phyloP scores from a whole-genome alignment of 2,329 filamentous ascomycete species.

The Aspergillus sp. region DNA sequence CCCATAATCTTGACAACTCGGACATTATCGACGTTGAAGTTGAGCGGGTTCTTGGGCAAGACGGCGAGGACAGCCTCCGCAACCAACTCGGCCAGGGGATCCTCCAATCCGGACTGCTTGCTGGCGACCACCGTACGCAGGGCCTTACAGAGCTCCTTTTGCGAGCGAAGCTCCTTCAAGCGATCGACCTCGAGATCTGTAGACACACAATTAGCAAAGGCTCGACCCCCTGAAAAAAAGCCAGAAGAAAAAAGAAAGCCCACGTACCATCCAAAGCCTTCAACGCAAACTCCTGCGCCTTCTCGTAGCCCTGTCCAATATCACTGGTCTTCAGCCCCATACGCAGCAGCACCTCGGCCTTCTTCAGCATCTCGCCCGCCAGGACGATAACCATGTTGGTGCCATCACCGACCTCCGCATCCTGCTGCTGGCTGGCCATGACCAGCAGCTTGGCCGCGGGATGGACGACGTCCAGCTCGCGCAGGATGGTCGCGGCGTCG shows the following conservation, averaged over 20 bases:
- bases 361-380: conserved; percentile 88
- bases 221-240: too few species aligned
- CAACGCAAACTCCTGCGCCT: conserved; percentile 80
- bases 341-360: conserved; percentile 90
- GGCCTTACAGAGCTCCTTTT: conserved; percentile 83
- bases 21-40: conserved; percentile 99
- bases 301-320: conserved; percentile 91
- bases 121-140: conserved; percentile 90
- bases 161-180: conserved; percentile 71
- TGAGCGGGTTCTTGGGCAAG: conserved; percentile 84
- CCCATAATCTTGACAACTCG: conserved; percentile 99
- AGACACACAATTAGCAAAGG: conserved; percentile 3
- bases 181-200: conserved; percentile 79
- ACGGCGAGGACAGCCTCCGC: conserved; percentile 77
- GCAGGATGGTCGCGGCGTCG: conserved; percentile 91
- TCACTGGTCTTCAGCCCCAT: conserved; percentile 99
- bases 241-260: conserved; percentile 6
- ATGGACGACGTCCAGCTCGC: conserved; percentile 96
- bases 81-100: conserved; percentile 75
- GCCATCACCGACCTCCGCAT: conserved; percentile 96
- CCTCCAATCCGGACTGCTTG: conserved; percentile 92
- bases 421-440: conserved; percentile 98
- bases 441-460: conserved; percentile 94
- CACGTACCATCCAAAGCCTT: conserved; percentile 63
- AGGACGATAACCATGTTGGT: conserved; percentile 96